Percentiles rank a stretch among this genome's conserved stretches.
phyloP scores from a whole-genome alignment of 1,284 basidiomycete species.

The Bjerkandera adusta region DNA sequence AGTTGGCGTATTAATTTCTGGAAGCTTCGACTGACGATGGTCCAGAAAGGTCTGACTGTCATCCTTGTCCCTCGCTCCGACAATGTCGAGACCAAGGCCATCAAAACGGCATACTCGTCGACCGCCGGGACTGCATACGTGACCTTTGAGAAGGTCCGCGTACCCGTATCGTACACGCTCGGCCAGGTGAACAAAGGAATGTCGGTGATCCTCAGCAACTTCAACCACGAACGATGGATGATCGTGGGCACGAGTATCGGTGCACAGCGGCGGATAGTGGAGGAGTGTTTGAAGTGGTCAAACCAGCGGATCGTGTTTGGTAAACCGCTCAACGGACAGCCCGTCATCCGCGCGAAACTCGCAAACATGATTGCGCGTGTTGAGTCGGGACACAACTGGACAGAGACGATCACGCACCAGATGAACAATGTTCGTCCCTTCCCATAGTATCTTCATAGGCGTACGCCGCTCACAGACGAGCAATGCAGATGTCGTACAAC shows the following conservation, averaged over 20 bases:
- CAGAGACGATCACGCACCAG: constrained; percentile 87
- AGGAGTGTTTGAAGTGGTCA: constrained; percentile 86
- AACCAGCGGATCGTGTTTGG: constrained; percentile 85
- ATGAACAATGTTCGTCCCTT: constrained; percentile 78
- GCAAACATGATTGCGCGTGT: constrained; percentile 88
- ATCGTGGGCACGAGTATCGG: constrained; percentile 72
- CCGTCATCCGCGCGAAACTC: constrained; percentile 90
- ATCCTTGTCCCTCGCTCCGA: constrained; percentile 81
- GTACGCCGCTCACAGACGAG: not conserved
- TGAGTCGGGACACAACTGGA: constrained; percentile 87
- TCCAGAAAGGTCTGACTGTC: constrained; percentile 71
- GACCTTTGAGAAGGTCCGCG: constrained; percentile 88
- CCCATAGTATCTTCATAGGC: not conserved
- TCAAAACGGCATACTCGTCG: constrained; percentile 88
- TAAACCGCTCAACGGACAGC: constrained; percentile 84
- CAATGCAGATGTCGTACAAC: constrained; percentile 67
- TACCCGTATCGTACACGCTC: constrained; percentile 84
- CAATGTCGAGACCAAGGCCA: constrained; percentile 85
- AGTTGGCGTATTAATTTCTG: constrained; percentile 1
- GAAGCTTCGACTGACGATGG: constrained; percentile 5
- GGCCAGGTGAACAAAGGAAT: constrained; percentile 86
- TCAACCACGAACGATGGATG: constrained; percentile 89
- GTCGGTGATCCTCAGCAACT: constrained; percentile 83
- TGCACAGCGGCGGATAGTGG: constrained; percentile 69
- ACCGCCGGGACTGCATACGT: constrained; percentile 91